A percentile compares a stretch with the other conserved stretches of the same genome.
These are phyloP conservation scores for Podospora pseudocomata DNA, from an alignment of 495 filamentous ascomycete genomes.

Conservation along the genomic window DNA sequence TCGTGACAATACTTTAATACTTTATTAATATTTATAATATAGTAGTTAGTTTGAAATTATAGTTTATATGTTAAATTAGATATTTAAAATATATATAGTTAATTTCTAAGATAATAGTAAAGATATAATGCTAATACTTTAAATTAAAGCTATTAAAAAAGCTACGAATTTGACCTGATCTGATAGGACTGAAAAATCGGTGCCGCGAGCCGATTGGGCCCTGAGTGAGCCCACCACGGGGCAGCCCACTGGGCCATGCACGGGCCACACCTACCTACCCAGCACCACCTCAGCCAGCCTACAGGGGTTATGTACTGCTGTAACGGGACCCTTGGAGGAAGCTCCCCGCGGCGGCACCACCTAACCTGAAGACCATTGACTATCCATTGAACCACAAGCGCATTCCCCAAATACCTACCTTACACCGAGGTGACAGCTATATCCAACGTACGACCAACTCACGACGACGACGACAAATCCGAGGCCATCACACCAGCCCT, in stretches of 20 bases:
- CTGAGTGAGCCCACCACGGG: too few species aligned
- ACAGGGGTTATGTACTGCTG: not conserved
- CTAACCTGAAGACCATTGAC: not conserved
- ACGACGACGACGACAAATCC: not conserved
- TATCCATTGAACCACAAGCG: not conserved
- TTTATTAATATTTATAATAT: too few species aligned
- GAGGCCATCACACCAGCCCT: not conserved
- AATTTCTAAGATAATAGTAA: too few species aligned
- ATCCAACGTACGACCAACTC: not conserved
- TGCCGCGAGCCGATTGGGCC: too few species aligned
- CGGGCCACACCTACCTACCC: not conserved
- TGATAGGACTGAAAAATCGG: too few species aligned
- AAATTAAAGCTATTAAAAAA: too few species aligned
- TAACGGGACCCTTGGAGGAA: slow-evolving; percentile 1
- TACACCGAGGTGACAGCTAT: not conserved
- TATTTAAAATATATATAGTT: too few species aligned
- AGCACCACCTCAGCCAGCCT: not conserved
- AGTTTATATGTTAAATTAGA: too few species aligned
- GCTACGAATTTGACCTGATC: too few species aligned
- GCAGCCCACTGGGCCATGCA: not conserved
- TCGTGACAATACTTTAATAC: too few species aligned
- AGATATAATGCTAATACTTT: too few species aligned
- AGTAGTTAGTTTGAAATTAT: too few species aligned
- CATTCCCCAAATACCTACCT: not conserved
- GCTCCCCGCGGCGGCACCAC: not conserved